A percentile compares a stretch with the other conserved stretches of the same genome.
These are phyloP conservation scores for Penicillium sumatraense DNA, from an alignment of 2,329 filamentous ascomycete species.

Conservation along the genomic window DNA sequence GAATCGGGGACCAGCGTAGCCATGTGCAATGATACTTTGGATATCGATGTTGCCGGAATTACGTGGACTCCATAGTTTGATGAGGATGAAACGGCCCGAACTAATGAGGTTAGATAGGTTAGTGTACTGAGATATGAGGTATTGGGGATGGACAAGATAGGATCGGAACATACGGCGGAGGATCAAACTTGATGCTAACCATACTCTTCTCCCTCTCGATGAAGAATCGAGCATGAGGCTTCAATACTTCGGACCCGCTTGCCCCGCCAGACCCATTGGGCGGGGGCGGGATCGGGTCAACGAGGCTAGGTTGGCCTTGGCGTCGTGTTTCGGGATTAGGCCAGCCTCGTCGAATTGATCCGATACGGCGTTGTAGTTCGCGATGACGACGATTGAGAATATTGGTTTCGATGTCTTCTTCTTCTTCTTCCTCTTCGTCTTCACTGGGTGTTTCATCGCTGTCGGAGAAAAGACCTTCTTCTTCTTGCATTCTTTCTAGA, in stretches of 20 bases:
- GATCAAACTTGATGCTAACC: conserved; percentile 78
- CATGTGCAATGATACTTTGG: conserved; percentile 80
- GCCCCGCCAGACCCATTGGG: conserved; percentile 12
- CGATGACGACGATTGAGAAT: conserved; percentile 32
- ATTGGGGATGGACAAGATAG: background rate
- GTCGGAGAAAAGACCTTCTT: conserved; percentile 34
- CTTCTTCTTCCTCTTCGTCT: conserved; percentile 24
- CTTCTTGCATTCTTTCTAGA: conserved; percentile 38
- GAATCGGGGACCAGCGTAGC: conserved; percentile 83
- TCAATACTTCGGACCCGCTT: conserved; percentile 57
- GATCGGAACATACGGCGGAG: conserved; percentile 44
- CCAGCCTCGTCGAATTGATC: conserved; percentile 24
- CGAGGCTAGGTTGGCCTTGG: conserved; percentile 25
- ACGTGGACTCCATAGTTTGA: conserved; percentile 88
- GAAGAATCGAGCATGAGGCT: conserved; percentile 79
- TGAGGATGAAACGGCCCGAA: conserved; percentile 78
- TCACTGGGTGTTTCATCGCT: conserved; percentile 40
- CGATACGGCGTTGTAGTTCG: conserved; percentile 31
- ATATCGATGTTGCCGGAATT: conserved; percentile 84
- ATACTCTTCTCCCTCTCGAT: conserved; percentile 82
- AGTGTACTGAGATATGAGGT: background rate
- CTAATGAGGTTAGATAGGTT: conserved; percentile 35
- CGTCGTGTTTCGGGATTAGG: conserved; percentile 27
- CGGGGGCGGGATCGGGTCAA: conserved; percentile 30
- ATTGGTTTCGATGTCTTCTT: conserved; percentile 19